A percentile compares a stretch with the other conserved stretches of the same genome.
phyloP scores from a whole-genome alignment of 768 basidiomycete species.

The Suillus brevipes region DNA sequence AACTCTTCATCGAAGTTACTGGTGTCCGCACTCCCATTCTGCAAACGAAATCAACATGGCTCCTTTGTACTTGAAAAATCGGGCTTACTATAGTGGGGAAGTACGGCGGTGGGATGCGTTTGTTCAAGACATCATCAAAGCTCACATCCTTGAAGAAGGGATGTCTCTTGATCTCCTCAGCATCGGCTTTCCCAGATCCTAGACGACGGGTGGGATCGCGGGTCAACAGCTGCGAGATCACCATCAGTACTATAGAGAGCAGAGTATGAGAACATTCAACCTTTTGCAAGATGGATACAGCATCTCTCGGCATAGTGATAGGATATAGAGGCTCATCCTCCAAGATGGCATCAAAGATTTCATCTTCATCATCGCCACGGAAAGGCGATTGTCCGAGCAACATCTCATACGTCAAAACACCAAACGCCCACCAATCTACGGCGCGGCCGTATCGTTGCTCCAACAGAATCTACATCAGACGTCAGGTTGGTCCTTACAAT shows the following conservation, averaged over 20 bases:
- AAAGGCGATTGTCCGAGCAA: conserved; percentile 97
- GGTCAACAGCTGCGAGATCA: conserved; percentile 68
- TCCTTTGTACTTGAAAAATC: conserved; percentile 6
- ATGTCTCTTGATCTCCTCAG: conserved; percentile 95
- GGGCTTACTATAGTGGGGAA: conserved; percentile 88
- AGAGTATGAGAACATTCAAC: conserved; percentile 39
- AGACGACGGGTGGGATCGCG: conserved; percentile 89
- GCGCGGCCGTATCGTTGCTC: conserved; percentile 98
- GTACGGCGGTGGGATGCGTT: conserved; percentile 96
- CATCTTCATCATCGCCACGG: conserved; percentile 98
- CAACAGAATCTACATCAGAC: conserved; percentile 75
- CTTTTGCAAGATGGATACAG: conserved; percentile 93
- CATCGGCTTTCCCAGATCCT: conserved; percentile 89
- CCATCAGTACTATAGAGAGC: conserved; percentile 8
- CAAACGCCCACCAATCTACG: conserved; percentile 99
- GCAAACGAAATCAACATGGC: conserved; percentile 15
- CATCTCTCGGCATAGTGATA: conserved; percentile 98
- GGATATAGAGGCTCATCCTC: conserved; percentile 99
- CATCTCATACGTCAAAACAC: conserved; percentile 99
- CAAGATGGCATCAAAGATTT: conserved; percentile 98
- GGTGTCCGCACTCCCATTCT: conserved; percentile 86
- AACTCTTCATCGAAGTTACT: conserved; percentile 98
- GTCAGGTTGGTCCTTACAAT: conserved; percentile 10
- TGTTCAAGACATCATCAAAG: conserved; percentile 96
- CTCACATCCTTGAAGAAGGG: conserved; percentile 98